phyloP scores from a whole-genome alignment of 768 basidiomycete genomes.

The Mycena sanguinolenta region DNA sequence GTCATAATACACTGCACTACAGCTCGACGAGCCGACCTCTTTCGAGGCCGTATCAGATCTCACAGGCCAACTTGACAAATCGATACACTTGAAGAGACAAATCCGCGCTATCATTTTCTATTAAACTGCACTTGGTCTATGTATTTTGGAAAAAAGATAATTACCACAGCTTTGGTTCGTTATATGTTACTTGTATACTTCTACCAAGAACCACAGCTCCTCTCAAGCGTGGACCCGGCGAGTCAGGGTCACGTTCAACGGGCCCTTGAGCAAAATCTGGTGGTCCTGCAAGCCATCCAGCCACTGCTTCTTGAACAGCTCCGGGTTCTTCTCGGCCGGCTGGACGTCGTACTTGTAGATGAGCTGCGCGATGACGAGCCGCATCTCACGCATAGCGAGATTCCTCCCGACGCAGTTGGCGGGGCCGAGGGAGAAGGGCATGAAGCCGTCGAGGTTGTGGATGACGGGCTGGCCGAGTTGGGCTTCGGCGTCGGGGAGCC shows the following conservation, averaged over 20 bases:
- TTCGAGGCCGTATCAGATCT: too few species aligned
- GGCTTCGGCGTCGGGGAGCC: constrained; percentile 41
- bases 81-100: too few species aligned
- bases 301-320: constrained; percentile 6
- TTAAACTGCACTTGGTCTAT: too few species aligned
- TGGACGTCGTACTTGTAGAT: constrained; percentile 6
- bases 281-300: constrained; percentile 9
- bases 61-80: too few species aligned
- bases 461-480: background rate
- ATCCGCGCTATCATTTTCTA: too few species aligned
- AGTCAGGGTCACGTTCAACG: constrained; percentile 1
- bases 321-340: background rate
- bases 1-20: too few species aligned
- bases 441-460: constrained; percentile 39
- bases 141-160: too few species aligned
- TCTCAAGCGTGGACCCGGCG: too few species aligned
- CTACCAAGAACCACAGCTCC: too few species aligned
- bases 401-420: constrained; percentile 59
- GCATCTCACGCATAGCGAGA: constrained; percentile 57
- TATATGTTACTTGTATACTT: too few species aligned
- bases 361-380: constrained; percentile 26
- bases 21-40: too few species aligned
- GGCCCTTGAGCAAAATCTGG: constrained; percentile 16
- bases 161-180: too few species aligned
- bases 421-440: constrained; percentile 59